Conservation (phyloP, 331 rosid genomes). For the Ulmus americana region DNA sequence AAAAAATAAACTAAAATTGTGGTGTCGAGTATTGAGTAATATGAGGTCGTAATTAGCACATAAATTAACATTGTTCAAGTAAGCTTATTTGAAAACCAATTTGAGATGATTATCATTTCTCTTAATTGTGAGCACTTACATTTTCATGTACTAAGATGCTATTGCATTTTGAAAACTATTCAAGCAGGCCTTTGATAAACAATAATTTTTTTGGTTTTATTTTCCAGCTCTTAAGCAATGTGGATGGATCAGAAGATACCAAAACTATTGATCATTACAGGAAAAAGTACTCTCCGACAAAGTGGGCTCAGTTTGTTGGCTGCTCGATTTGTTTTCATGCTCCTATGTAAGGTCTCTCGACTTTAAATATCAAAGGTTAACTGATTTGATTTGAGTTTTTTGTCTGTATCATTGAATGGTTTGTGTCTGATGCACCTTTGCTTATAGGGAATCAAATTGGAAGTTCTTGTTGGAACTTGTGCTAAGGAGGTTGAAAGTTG, state of each 20-base stretch:
- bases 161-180: not conserved
- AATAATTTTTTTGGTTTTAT: slow-evolving; percentile 17
- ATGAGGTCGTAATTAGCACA: too few relatives aligned
- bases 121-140: not conserved
- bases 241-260: slow-evolving; percentile 39
- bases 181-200: slow-evolving; percentile 1
- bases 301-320: slow-evolving; percentile 62
- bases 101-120: too few relatives aligned
- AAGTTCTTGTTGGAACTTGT: slow-evolving; percentile 39
- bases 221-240: slow-evolving; percentile 63
- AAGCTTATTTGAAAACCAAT: too few relatives aligned
- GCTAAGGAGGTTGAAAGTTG: slow-evolving; percentile 59
- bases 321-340: slow-evolving; percentile 58
- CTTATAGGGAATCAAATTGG: slow-evolving; percentile 59
- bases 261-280: slow-evolving; percentile 45
- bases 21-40: too few relatives aligned
- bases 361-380: not conserved
- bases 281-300: slow-evolving; percentile 70
- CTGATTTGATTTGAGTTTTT: not conserved
- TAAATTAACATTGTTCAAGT: too few relatives aligned
- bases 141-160: not conserved
- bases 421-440: slow-evolving; percentile 20
- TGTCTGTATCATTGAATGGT: slow-evolving; percentile 7
- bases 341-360: slow-evolving; percentile 48
- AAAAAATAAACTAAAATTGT: too few relatives aligned